Evolutionary conservation across 805 yeast species (phyloP).

Genomic region (Yamadazyma insecticola): DNA sequence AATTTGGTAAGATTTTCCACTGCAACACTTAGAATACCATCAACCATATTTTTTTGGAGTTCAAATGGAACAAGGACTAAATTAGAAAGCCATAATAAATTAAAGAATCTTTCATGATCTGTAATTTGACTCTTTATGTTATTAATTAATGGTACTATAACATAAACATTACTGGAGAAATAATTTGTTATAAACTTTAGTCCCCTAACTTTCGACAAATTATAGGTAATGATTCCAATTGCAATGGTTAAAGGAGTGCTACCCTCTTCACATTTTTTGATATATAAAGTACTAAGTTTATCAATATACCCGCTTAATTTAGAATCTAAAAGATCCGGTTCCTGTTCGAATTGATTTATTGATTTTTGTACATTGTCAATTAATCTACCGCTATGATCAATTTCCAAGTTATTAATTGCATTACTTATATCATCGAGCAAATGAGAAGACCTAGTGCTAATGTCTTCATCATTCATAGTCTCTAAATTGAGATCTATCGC

Average conservation of each 20-base stretch:
- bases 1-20: slow-evolving; percentile 22
- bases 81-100: slow-evolving; percentile 69
- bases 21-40: slow-evolving; percentile 32
- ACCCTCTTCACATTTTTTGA: slow-evolving; percentile 4
- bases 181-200: slow-evolving; percentile 55
- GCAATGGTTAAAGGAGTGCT: slow-evolving; percentile 1
- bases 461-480: too few species aligned
- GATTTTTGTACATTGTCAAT: slow-evolving; percentile 5
- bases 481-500: too few species aligned
- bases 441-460: slow-evolving; percentile 2
- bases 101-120: slow-evolving; percentile 27
- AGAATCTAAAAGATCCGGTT: slow-evolving; percentile 48
- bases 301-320: slow-evolving; percentile 30
- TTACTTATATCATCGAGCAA: slow-evolving; percentile 2
- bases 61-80: slow-evolving; percentile 73
- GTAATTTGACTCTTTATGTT: slow-evolving; percentile 4
- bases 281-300: slow-evolving; percentile 22
- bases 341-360: slow-evolving; percentile 49
- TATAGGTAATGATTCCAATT: slow-evolving; percentile 46
- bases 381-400: not conserved
- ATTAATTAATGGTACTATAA: slow-evolving; percentile 34
- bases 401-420: slow-evolving; percentile 1
- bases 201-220: slow-evolving; percentile 61
- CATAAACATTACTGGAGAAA: slow-evolving; percentile 55
- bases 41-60: slow-evolving; percentile 33